A percentile compares a stretch with the other conserved stretches of the same genome.
These are phyloP conservation scores for Alectoria sarmentosa DNA, from an alignment of 495 filamentous ascomycete species.

Conservation along the genomic window DNA sequence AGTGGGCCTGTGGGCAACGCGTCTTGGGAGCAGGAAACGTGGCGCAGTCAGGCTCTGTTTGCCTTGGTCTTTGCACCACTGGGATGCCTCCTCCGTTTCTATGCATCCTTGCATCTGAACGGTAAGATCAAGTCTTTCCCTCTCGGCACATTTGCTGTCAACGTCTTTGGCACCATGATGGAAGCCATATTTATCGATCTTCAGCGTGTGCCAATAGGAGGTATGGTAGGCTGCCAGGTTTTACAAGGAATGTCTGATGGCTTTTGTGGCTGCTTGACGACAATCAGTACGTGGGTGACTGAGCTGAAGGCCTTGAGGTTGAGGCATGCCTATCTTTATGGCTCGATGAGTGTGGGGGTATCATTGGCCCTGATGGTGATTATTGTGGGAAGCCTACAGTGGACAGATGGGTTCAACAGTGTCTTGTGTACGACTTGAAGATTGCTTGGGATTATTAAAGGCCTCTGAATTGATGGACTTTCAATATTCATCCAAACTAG, in stretches of 20 bases:
- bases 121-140: slow-evolving; percentile 62
- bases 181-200: slow-evolving; percentile 65
- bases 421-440: slow-evolving; percentile 39
- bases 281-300: slow-evolving; percentile 85
- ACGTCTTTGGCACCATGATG: slow-evolving; percentile 65
- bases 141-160: slow-evolving; percentile 81
- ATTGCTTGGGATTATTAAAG: neutral
- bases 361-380: slow-evolving; percentile 61
- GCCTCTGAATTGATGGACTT: neutral
- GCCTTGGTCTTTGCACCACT: slow-evolving; percentile 79
- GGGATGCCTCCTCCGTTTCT: slow-evolving; percentile 72
- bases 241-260: slow-evolving; percentile 82
- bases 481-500: neutral
- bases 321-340: slow-evolving; percentile 71
- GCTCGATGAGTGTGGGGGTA: slow-evolving; percentile 52
- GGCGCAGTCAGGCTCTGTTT: slow-evolving; percentile 70
- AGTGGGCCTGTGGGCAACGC: slow-evolving; percentile 27
- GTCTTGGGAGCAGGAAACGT: slow-evolving; percentile 42
- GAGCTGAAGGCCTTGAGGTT: slow-evolving; percentile 66
- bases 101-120: slow-evolving; percentile 61
- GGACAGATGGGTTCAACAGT: slow-evolving; percentile 57
- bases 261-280: slow-evolving; percentile 85
- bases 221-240: slow-evolving; percentile 64
- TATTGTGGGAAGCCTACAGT: slow-evolving; percentile 74
- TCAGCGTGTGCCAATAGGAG: slow-evolving; percentile 51